These are phyloP conservation scores for Suillus paluster DNA, from an alignment of 768 basidiomycete species.

Conservation along the genomic window DNA sequence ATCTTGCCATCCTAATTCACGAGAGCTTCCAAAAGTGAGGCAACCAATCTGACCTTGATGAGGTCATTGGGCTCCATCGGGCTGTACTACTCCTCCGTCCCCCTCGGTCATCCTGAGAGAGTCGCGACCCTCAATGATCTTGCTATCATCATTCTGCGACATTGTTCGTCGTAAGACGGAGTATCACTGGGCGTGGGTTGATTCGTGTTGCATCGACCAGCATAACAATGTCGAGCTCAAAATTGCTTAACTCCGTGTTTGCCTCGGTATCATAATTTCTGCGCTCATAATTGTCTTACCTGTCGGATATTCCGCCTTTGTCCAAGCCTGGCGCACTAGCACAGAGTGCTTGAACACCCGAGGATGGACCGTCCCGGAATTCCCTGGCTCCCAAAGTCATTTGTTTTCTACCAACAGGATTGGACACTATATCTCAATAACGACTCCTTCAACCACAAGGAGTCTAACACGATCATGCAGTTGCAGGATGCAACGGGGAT, in stretches of 20 bases:
- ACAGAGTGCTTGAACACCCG: too few relatives aligned
- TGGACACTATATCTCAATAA: not conserved
- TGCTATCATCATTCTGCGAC: not conserved
- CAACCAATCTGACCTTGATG: too few relatives aligned
- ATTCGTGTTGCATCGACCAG: not conserved
- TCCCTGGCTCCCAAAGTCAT: not conserved
- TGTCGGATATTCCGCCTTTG: not conserved
- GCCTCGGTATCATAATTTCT: not conserved
- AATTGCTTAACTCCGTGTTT: not conserved
- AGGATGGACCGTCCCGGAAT: not conserved
- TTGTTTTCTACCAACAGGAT: not conserved
- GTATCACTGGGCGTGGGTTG: not conserved
- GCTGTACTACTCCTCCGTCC: too few relatives aligned
- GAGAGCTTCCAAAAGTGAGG: too few relatives aligned
- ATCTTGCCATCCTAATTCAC: too few relatives aligned
- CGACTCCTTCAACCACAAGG: not conserved
- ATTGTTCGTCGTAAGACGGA: not conserved
- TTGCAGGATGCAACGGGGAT: not conserved
- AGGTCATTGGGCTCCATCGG: too few relatives aligned
- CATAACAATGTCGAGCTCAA: not conserved
- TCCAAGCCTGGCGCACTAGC: not conserved
- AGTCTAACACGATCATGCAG: not conserved
- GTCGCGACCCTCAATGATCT: too few relatives aligned
- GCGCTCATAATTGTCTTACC: not conserved
- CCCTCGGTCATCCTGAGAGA: not conserved